Base-by-base conservation (phyloP, 1,284 basidiomycete species). In the Coniferiporia sulphurascens region DNA sequence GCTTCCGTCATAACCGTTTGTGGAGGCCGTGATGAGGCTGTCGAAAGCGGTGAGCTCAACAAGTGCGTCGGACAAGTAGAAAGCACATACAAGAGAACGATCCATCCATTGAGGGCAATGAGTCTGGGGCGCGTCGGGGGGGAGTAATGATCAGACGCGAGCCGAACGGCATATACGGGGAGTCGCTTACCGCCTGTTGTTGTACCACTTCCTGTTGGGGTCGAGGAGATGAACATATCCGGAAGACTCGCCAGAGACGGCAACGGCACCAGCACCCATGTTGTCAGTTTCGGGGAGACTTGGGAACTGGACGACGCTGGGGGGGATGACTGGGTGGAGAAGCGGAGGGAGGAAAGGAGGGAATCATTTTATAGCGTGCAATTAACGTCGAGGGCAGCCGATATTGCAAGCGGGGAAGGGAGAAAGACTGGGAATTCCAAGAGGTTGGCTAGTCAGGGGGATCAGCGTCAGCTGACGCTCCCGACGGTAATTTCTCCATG, bases 1-100 rank as follows among this genome's bases (percentile, higher is more conserved):
- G 21, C 62, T 65, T 38, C 69, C 68, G 55, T 70, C 68, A 55
- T 65, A 68, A 10, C 67, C 67, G 58, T 67, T 67, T 15, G 65
- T 67, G 12, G 67, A 68, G 4, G 67, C 67, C 27, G 67, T 68
- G 55, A 68, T 66, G 12, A 67, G 59, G 49, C 61, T 62, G 17
- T n/a, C 44, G 13, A 53, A 17, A 1, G 19, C 21, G 19, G 21
- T 57, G 15, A 45, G 35, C 0, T 43, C 10, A 15, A 27, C 5
- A 35, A 8, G n/a, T 19, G 13, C 32, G 35, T 41, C 17, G 9
- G 13, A 15, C 43, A 27, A 8, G 8, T 36, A 8, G 34, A 43
- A 22, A 35, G 15, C 32, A 56, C 61, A 22, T 36, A 60, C 56
- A 66, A 59, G 6, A 65, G 60, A 4, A 63, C 22, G 44, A 66